Percentiles rank a stretch among this genome's conserved stretches.
phyloP scores from a whole-genome alignment of 176 grass and related monocot genomes.

The Bothriochloa decipiens region DNA sequence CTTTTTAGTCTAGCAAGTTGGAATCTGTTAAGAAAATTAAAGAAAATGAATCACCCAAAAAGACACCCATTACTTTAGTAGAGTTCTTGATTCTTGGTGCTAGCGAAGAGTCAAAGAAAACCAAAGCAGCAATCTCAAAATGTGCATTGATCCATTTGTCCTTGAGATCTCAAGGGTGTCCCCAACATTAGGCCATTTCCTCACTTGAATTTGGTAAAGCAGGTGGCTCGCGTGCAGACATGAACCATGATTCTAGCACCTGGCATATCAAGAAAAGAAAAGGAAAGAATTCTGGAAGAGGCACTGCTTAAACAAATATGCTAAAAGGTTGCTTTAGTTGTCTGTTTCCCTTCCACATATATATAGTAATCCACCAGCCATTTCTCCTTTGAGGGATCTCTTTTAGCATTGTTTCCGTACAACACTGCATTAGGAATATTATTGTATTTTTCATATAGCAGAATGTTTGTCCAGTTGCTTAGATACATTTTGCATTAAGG shows the following conservation, averaged over 20 bases:
- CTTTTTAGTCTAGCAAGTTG: constrained; percentile 3
- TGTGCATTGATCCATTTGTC: constrained; percentile 12
- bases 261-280: constrained; percentile 27
- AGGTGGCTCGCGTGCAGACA: constrained; percentile 26
- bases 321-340: constrained; percentile 16
- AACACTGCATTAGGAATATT: background rate
- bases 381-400: constrained; percentile 14
- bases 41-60: constrained; percentile 22
- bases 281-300: constrained; percentile 36
- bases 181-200: constrained; percentile 13
- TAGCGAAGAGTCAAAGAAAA: constrained; percentile 22
- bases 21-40: background rate
- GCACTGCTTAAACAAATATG: constrained; percentile 21
- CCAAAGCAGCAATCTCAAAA: constrained; percentile 37
- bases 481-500: constrained; percentile 10
- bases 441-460: background rate
- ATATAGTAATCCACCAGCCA: constrained; percentile 1
- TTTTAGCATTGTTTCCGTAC: background rate
- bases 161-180: constrained; percentile 1
- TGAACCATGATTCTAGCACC: constrained; percentile 28
- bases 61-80: constrained; percentile 8
- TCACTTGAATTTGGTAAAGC: constrained; percentile 27
- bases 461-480: background rate
- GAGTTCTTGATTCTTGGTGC: constrained; percentile 40
- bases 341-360: background rate